Evolutionary conservation across 2,329 filamentous ascomycete genomes (phyloP), one percentile per base, ranked within the genome.

Genomic region (Pseudogymnoascus sp.): DNA sequence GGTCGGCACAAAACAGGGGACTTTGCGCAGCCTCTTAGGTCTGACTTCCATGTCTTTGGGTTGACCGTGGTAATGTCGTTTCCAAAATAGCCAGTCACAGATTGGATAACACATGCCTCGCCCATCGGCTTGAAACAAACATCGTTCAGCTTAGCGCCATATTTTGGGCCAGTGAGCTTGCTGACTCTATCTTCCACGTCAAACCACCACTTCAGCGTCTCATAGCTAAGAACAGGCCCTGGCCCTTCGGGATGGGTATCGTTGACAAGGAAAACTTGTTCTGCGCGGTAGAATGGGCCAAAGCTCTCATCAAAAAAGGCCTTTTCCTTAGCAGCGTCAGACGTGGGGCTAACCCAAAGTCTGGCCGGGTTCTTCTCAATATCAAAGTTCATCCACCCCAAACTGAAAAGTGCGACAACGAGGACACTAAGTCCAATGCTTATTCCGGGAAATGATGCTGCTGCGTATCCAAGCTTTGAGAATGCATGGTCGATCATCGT

Each of bases 291-390:
- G 72, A 99, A 99, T 0, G 93, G 92, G 0, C 95, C 96, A 73
- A 99, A 99, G 69, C 91, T 92, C 37, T 84, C 75, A 73, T 99
- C 96, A 68, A 97, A 99, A 73, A 96, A 99, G 1, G 83, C 83
- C 77, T 99, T 99, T 74, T 99, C 93, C 72, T 91, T 84, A 0
- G 95, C 95, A 19, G 96, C 93, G 59, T 87, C 85, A 3, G 95
- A 97, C 7, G 89, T 89, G 7, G 95, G 95, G 70, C 93, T 93
- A n/a, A 99, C 95, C 95, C 95, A 99, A 7, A 99, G 79, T 59
- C 90, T 87, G 10, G 96, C 95, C 5, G 95, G 95, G 66, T 97
- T 89, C 21, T 82, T 90, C 75, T 97, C 95, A 37, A 99, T 82
- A n/a, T 90, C 83, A 71, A 99, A 99, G 50, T 85, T 85, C 64